Conservation (phyloP, 1,284 basidiomycete species). For the Fomitopsis schrenkii region DNA sequence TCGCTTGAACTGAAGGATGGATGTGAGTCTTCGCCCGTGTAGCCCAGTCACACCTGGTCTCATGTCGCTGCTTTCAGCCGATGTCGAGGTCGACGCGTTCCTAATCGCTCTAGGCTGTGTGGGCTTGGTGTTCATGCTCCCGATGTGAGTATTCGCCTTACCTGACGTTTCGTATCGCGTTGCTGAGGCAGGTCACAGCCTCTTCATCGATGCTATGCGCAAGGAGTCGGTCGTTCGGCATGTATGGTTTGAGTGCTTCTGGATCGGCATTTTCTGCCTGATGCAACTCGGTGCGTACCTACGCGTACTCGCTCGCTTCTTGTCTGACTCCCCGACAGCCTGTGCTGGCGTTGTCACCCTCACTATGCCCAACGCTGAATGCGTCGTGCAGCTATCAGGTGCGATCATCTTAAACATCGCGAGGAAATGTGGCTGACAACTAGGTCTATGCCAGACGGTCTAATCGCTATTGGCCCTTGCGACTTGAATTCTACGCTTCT, state of each 20-base stretch:
- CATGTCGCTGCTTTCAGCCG: background rate
- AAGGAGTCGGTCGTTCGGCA: constrained; percentile 48
- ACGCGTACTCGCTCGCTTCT: background rate
- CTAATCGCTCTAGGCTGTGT: constrained; percentile 59
- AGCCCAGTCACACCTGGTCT: background rate
- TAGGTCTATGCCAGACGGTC: constrained; percentile 10
- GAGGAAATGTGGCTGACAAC: background rate
- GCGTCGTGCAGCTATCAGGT: constrained; percentile 4
- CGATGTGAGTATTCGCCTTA: constrained; percentile 42
- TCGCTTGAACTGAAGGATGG: constrained; percentile 23
- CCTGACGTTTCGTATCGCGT: background rate
- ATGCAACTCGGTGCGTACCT: constrained; percentile 54
- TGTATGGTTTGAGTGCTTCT: constrained; percentile 70
- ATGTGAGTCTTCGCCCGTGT: constrained; percentile 30
- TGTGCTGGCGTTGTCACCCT: constrained; percentile 4
- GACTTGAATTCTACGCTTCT: constrained; percentile 48
- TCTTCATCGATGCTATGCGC: constrained; percentile 56
- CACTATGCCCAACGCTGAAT: constrained; percentile 9
- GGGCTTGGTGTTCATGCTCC: constrained; percentile 53
- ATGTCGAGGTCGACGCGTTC: constrained; percentile 54
- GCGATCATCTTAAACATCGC: background rate
- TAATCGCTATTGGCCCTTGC: constrained; percentile 35
- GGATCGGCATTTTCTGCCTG: constrained; percentile 55
- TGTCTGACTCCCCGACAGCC: background rate
- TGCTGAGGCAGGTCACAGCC: constrained; percentile 31